Conservation (phyloP, 2,329 filamentous ascomycete species). For the Hymenotorrendiella dingleyae region DNA sequence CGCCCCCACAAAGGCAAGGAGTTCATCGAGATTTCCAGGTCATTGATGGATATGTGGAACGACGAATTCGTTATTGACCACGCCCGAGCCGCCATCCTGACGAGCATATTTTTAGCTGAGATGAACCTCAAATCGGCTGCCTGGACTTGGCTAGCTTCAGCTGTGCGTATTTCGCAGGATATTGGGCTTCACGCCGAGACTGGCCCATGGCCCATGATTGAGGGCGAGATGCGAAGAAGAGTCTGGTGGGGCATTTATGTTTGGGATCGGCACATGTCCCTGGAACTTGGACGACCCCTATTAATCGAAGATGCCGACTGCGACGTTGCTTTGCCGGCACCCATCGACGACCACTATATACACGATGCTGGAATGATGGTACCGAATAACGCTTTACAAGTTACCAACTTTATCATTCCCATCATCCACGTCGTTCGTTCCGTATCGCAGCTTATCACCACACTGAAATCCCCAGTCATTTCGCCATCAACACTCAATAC, state of each 20-base stretch:
- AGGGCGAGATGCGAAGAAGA: conserved; percentile 78
- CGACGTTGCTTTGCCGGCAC: conserved; percentile 72
- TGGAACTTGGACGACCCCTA: conserved; percentile 75
- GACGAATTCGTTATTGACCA: conserved; percentile 73
- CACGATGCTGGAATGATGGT: conserved; percentile 50
- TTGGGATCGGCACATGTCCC: conserved; percentile 72
- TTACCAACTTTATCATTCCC: conserved; percentile 67
- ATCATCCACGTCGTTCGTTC: conserved; percentile 78
- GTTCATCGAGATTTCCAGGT: conserved; percentile 66
- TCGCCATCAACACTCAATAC: conserved; percentile 62
- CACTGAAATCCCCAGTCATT: conserved; percentile 62
- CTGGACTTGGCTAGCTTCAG: conserved; percentile 78
- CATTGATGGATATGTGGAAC: conserved; percentile 72
- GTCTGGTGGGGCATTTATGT: conserved; percentile 95
- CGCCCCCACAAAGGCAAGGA: conserved; percentile 52
- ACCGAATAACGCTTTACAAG: conserved; percentile 45
- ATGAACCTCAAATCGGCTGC: conserved; percentile 80
- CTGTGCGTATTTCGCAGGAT: conserved; percentile 76
- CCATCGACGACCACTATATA: conserved; percentile 75
- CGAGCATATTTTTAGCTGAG: conserved; percentile 76
- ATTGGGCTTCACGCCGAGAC: conserved; percentile 74
- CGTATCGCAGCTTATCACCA: conserved; percentile 66
- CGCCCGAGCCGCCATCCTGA: conserved; percentile 64
- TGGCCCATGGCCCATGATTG: conserved; percentile 66
- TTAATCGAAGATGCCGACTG: conserved; percentile 85